These are phyloP conservation scores for Saccharomycopsis oosterbeekiorum DNA, from an alignment of 805 yeast species.

Conservation along the genomic window DNA sequence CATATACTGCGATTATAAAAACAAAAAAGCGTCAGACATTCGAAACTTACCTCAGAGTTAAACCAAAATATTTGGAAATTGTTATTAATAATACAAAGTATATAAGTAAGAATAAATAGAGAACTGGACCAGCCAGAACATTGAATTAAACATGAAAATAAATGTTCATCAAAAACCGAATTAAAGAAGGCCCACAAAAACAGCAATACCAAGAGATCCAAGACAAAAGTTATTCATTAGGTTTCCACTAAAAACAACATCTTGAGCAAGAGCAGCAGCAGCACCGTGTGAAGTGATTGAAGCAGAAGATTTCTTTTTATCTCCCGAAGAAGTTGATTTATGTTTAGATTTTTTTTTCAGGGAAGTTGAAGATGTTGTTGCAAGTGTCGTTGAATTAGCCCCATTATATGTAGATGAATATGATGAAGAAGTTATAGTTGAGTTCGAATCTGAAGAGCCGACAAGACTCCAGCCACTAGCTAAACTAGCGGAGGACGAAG, in stretches of 20 bases:
- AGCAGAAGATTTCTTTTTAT: slow-evolving; percentile 1
- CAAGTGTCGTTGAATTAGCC: background rate
- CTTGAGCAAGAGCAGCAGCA: background rate
- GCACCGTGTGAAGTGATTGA: slow-evolving; percentile 3
- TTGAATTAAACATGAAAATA: background rate
- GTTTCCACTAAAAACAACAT: background rate
- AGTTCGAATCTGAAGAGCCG: background rate
- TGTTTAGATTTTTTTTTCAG: background rate
- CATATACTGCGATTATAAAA: too few relatives aligned
- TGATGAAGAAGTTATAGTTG: background rate
- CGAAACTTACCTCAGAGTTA: background rate
- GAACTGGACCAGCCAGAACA: slow-evolving; percentile 1
- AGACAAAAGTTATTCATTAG: background rate
- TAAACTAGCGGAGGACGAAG: background rate
- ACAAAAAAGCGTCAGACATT: too few relatives aligned
- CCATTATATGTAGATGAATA: background rate
- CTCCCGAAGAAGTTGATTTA: background rate
- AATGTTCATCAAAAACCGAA: background rate
- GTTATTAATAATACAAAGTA: background rate
- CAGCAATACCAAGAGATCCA: background rate
- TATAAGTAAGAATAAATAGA: background rate
- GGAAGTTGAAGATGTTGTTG: background rate
- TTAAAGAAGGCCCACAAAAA: background rate
- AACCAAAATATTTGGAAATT: background rate
- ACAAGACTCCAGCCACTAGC: background rate